phyloP scores from a whole-genome alignment of 2,329 filamentous ascomycete species.

The Lasiodiplodia theobromae region DNA sequence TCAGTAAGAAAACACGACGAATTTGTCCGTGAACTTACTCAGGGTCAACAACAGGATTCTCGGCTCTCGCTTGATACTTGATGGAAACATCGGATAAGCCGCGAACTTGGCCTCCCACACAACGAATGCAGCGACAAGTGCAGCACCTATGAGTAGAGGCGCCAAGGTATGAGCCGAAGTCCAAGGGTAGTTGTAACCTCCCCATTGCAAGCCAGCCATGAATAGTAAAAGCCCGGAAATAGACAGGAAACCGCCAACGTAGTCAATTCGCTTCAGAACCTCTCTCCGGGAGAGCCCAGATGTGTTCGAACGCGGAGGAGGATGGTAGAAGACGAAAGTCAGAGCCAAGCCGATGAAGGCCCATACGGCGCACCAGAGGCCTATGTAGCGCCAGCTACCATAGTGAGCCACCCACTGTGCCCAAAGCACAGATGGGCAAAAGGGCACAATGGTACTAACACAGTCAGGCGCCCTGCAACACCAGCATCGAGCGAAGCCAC shows the following conservation, averaged over 20 bases:
- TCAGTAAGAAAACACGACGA: neutral
- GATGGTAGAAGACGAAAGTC: constrained; percentile 39
- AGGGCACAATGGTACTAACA: constrained; percentile 41
- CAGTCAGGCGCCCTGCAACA: neutral
- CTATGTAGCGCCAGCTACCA: constrained; percentile 42
- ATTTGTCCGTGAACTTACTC: neutral
- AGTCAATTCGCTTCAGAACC: constrained; percentile 44
- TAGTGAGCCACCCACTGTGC: constrained; percentile 41
- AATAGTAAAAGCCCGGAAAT: constrained; percentile 44
- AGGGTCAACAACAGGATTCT: constrained; percentile 60
- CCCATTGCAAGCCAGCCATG: constrained; percentile 50
- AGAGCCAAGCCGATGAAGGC: constrained; percentile 38
- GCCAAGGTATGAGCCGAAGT: constrained; percentile 46
- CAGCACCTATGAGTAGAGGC: constrained; percentile 46
- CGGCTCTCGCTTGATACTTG: constrained; percentile 36
- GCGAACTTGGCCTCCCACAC: constrained; percentile 50
- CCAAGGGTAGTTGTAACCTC: constrained; percentile 51
- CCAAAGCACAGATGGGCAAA: constrained; percentile 43
- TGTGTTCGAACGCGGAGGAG: constrained; percentile 41
- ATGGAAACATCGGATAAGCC: constrained; percentile 49
- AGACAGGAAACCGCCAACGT: constrained; percentile 40
- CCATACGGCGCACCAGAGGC: constrained; percentile 43
- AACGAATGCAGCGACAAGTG: constrained; percentile 43
- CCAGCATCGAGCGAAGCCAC: neutral
- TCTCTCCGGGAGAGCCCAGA: constrained; percentile 41